phyloP scores from a whole-genome alignment of 1,284 basidiomycete genomes.

The Agroathelia rolfsii region DNA sequence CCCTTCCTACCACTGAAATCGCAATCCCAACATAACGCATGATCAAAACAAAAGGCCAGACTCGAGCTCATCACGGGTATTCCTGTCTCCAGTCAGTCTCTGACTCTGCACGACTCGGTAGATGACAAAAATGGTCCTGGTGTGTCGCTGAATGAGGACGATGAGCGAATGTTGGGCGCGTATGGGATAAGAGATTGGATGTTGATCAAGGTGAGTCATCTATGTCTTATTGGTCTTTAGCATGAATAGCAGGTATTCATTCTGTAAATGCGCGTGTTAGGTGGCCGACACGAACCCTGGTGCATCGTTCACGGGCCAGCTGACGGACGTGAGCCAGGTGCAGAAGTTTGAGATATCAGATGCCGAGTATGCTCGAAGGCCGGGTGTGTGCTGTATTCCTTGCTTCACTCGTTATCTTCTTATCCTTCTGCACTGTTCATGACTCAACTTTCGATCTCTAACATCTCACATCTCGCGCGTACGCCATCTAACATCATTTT shows the following conservation, averaged over 20 bases:
- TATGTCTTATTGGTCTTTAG: constrained; percentile 4
- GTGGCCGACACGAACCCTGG: constrained; percentile 74
- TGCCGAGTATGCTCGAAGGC: constrained; percentile 72
- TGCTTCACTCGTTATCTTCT: background rate
- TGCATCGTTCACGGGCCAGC: constrained; percentile 64
- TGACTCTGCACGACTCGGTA: constrained; percentile 56
- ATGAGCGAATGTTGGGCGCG: constrained; percentile 56
- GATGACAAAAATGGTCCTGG: too few relatives aligned
- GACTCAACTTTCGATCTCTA: too few relatives aligned
- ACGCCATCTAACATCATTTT: constrained; percentile 1
- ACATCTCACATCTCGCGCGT: too few relatives aligned
- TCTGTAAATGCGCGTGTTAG: constrained; percentile 33
- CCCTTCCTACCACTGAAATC: constrained; percentile 1
- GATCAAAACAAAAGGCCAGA: constrained; percentile 45
- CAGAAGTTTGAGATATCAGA: constrained; percentile 89
- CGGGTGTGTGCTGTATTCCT: constrained; percentile 37
- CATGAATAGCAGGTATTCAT: constrained; percentile 1
- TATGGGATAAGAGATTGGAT: constrained; percentile 66
- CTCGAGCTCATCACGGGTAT: constrained; percentile 91
- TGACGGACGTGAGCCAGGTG: constrained; percentile 77
- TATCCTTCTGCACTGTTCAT: too few relatives aligned
- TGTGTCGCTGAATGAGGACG: constrained; percentile 54
- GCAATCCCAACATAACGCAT: too few relatives aligned
- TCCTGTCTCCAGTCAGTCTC: constrained; percentile 57
- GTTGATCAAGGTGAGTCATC: constrained; percentile 61